phyloP scores from a whole-genome alignment of 225 moss, liverwort and hornwort species.

The Asterella californica region DNA sequence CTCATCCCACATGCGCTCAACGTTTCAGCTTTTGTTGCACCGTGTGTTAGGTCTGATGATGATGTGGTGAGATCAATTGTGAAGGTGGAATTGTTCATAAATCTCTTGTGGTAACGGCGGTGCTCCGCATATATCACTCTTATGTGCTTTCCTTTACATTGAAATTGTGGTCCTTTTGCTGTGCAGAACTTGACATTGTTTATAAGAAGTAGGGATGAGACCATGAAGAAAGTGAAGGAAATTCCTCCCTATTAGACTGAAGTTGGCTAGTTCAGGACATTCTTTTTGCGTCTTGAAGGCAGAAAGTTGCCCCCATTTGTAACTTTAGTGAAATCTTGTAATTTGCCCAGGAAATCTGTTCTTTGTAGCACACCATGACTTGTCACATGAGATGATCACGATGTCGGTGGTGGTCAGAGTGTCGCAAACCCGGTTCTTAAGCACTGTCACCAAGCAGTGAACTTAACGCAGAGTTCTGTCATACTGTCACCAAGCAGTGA shows the following conservation, averaged over 20 bases:
- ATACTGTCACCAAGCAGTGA: too few species aligned
- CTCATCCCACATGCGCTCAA: background rate
- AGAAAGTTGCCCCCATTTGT: slow-evolving; percentile 1
- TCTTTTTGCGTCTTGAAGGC: background rate
- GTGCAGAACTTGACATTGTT: slow-evolving; percentile 14
- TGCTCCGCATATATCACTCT: background rate
- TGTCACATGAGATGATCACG: too few species aligned
- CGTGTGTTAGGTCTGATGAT: too few species aligned
- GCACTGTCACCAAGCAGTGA: too few species aligned
- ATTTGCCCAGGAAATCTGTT: too few species aligned
- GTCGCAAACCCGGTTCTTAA: too few species aligned
- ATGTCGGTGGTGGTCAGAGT: too few species aligned
- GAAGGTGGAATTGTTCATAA: background rate
- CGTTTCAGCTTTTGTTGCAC: background rate
- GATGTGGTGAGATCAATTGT: background rate
- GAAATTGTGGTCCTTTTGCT: background rate
- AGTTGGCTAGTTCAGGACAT: background rate
- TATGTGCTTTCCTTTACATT: too few species aligned
- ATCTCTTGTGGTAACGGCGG: background rate
- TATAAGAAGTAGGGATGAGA: background rate
- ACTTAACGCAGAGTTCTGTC: too few species aligned
- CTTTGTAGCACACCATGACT: too few species aligned
- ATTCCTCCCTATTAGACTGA: slow-evolving; percentile 1
- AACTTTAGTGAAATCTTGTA: too few species aligned
- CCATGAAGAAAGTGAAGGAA: background rate